Base-by-base conservation (phyloP, 1,139 yeast species). In the Entelexis paramagnoliae region DNA sequence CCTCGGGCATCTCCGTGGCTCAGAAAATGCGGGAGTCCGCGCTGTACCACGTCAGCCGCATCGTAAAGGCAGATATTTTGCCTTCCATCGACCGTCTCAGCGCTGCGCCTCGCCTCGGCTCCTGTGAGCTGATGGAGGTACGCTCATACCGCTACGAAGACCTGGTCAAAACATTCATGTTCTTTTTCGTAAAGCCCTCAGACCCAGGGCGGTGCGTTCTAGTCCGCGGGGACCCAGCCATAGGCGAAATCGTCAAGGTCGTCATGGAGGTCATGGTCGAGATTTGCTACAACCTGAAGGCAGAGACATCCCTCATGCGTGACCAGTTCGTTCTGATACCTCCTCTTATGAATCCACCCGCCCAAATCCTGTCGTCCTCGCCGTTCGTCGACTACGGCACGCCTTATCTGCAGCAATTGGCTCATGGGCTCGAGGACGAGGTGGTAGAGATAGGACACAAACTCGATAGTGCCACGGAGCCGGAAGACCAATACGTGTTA, bases 11-110 rank as follows among this genome's bases (percentile, higher is more conserved):
- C 24, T 79, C 91, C 0, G 95, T 87, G 2, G 81, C 88, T 3
- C 78, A 81, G 26, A 81, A 85, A 59, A 78, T 87, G 52, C 88
- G 93, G 62, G 86, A 86, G 0, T 88, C 82, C 57, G 91, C 88
- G 1, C 77, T 93, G 48, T 85, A 83, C 59, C 73, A 95, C 54
- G 76, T 91, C 13, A 79, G 96, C 0, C 71, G 91, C 52, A 75
- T 87, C 59, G 84, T 96, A 0, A 81, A 78, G 51, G 91, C 95
- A 0, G 96, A 88, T 62, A 81, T 93, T 30, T 77, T 80, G 4
- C 72, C 77, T 2, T 79, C 88, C 0, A 77, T 81, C 56, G 88
- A 83, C 58, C 75, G 77, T 55, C 67, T 83, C 17, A 80, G 84
- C 0, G 69, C 74, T 43, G 67, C 74, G 62, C 79, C 85, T 2